phyloP scores from a whole-genome alignment of 306 rosid species.

The Betula pendula region DNA sequence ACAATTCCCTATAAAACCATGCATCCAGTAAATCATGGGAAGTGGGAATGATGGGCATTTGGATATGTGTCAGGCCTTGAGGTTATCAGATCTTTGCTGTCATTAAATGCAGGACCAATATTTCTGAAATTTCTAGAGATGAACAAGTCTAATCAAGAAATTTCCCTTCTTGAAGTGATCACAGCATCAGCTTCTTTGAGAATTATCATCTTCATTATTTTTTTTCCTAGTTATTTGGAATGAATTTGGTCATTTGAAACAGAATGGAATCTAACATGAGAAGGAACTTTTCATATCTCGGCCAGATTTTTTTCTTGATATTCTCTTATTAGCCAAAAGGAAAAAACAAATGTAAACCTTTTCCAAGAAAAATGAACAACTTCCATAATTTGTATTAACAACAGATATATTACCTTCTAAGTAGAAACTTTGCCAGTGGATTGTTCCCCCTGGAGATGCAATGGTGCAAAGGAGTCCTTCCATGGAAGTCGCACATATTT shows the following conservation, averaged over 20 bases:
- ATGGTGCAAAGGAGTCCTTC: constrained; percentile 93
- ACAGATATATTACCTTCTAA: constrained; percentile 65
- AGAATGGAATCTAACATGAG: neutral
- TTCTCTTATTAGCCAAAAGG: neutral
- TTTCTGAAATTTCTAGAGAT: neutral
- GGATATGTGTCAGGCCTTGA: neutral
- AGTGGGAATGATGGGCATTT: neutral
- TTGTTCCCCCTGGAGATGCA: constrained; percentile 70
- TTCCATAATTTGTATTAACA: neutral
- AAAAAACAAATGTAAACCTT: neutral
- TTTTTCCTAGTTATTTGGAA: neutral
- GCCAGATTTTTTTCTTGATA: neutral
- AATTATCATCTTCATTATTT: neutral
- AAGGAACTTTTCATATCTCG: neutral
- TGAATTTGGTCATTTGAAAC: neutral
- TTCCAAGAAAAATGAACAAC: neutral
- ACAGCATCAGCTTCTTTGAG: neutral
- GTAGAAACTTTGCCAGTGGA: constrained; percentile 74
- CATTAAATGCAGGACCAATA: neutral
- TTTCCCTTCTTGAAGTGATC: neutral
- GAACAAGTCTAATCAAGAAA: neutral
- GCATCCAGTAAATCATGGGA: neutral
- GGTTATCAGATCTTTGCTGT: neutral
- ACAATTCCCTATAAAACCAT: too few species aligned
- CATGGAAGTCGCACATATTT: constrained; percentile 72